phyloP scores from a whole-genome alignment of 306 rosid species.

The Lotus japonicus region DNA sequence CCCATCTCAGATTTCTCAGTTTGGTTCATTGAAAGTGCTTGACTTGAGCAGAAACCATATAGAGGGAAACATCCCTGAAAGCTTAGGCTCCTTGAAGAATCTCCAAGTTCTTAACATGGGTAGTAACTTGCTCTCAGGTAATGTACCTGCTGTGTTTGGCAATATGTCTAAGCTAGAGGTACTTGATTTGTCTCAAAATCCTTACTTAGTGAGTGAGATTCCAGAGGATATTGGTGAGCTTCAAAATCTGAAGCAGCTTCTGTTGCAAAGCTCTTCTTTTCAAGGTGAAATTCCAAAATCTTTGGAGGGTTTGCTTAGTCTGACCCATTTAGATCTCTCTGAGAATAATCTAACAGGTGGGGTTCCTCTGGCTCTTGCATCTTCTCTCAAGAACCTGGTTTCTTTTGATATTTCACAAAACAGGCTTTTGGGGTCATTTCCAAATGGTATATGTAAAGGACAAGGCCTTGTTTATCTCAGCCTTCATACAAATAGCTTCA shows the following conservation, averaged over 20 bases:
- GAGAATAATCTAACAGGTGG: conserved; percentile 75
- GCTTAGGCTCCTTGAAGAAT: conserved; percentile 51
- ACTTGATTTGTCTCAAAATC: conserved; percentile 81
- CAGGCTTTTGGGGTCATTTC: conserved; percentile 69
- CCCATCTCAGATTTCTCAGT: conserved; percentile 82
- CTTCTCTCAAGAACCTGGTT: conserved; percentile 72
- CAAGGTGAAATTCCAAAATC: conserved; percentile 76
- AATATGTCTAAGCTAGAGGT: conserved; percentile 66
- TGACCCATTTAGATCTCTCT: conserved; percentile 73
- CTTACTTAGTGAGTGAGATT: conserved; percentile 72
- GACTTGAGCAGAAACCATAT: conserved; percentile 73
- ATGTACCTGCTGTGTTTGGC: conserved; percentile 47
- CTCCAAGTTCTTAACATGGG: conserved; percentile 65
- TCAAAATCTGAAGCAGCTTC: conserved; percentile 50
- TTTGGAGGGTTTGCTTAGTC: conserved; percentile 44
- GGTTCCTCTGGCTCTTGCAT: conserved; percentile 43
- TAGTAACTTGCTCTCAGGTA: conserved; percentile 76
- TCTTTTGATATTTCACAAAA: conserved; percentile 87
- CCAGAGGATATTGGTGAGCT: conserved; percentile 69
- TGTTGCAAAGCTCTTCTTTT: conserved; percentile 75
- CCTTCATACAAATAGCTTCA: conserved; percentile 67
- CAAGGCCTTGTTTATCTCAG: conserved; percentile 50
- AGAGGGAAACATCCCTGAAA: conserved; percentile 71
- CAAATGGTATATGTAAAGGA: conserved; percentile 59
- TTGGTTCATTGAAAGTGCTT: conserved; percentile 54